Evolutionary conservation across 2,329 filamentous ascomycete genomes (phyloP).

Genomic region (Diaporthe eres): DNA sequence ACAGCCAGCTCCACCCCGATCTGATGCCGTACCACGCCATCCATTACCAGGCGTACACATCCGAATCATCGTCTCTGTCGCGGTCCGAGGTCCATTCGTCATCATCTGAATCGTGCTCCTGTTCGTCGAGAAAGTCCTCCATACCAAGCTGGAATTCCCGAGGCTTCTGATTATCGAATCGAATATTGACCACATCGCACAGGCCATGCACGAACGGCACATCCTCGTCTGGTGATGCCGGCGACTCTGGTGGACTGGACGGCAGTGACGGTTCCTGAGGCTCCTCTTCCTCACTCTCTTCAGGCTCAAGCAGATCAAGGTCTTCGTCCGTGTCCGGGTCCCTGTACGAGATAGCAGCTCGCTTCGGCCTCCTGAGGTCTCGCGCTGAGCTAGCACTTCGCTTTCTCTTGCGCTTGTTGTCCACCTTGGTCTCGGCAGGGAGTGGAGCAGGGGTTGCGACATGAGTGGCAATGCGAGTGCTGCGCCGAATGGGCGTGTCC

Average conservation of each 20-base stretch:
- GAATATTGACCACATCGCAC: constrained; percentile 78
- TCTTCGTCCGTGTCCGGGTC: constrained; percentile 42
- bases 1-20: neutral
- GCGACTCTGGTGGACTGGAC: constrained; percentile 35
- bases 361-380: constrained; percentile 39
- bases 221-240: constrained; percentile 16
- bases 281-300: constrained; percentile 42
- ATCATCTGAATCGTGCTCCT: constrained; percentile 68
- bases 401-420: constrained; percentile 37
- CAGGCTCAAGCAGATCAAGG: constrained; percentile 35
- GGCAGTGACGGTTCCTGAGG: constrained; percentile 24
- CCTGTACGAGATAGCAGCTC: constrained; percentile 37
- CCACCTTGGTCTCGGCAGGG: constrained; percentile 7
- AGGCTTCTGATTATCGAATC: constrained; percentile 83
- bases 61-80: constrained; percentile 72
- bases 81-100: constrained; percentile 63
- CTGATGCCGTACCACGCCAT: neutral
- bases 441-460: constrained; percentile 39
- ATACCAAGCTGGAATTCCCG: constrained; percentile 78
- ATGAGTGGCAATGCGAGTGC: constrained; percentile 47
- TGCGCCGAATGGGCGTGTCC: constrained; percentile 46
- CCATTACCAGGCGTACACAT: constrained; percentile 50
- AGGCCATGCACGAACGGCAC: constrained; percentile 72
- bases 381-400: constrained; percentile 28
- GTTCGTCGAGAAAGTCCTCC: constrained; percentile 76